A percentile compares a stretch with the other conserved stretches of the same genome.
Conservation (phyloP, 768 basidiomycete species). For the Amanita thiersii region DNA sequence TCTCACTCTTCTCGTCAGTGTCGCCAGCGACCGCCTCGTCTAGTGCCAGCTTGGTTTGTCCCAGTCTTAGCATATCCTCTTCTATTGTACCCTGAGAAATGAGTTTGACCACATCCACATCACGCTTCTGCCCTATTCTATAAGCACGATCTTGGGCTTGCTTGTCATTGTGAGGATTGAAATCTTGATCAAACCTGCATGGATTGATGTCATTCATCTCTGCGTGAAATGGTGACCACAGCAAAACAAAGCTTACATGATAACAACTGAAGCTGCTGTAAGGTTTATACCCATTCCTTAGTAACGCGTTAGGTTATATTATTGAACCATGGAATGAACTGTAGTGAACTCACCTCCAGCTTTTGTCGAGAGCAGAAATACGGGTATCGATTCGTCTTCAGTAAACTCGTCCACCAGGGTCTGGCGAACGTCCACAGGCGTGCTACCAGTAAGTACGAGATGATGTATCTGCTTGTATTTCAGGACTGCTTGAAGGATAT, state of each 20-base stretch:
- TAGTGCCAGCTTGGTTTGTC: conserved; percentile 82
- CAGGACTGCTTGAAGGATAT: conserved; percentile 83
- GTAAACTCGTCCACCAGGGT: conserved; percentile 94
- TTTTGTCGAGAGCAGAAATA: conserved; percentile 89
- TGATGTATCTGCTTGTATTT: conserved; percentile 66
- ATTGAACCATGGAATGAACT: neutral
- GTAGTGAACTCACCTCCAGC: conserved; percentile 50
- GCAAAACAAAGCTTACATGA: conserved; percentile 49
- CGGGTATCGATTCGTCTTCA: conserved; percentile 74
- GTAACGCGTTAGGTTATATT: conserved; percentile 6
- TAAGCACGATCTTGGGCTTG: conserved; percentile 98
- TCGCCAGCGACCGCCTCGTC: conserved; percentile 93
- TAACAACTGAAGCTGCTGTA: conserved; percentile 91
- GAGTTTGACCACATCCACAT: conserved; percentile 92
- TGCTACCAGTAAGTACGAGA: conserved; percentile 84
- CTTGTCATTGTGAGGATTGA: conserved; percentile 95
- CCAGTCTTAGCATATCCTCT: conserved; percentile 90
- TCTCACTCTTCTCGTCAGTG: conserved; percentile 51
- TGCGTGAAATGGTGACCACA: neutral
- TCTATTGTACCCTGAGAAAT: conserved; percentile 90
- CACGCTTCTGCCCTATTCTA: conserved; percentile 89
- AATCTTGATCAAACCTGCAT: conserved; percentile 90
- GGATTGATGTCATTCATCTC: too few species aligned
- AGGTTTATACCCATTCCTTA: conserved; percentile 90
- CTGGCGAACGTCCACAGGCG: conserved; percentile 90